A percentile compares a stretch with the other conserved stretches of the same genome.
These are phyloP conservation scores for Jaminaea rosea DNA, from an alignment of 1,284 basidiomycete genomes.

Conservation along the genomic window DNA sequence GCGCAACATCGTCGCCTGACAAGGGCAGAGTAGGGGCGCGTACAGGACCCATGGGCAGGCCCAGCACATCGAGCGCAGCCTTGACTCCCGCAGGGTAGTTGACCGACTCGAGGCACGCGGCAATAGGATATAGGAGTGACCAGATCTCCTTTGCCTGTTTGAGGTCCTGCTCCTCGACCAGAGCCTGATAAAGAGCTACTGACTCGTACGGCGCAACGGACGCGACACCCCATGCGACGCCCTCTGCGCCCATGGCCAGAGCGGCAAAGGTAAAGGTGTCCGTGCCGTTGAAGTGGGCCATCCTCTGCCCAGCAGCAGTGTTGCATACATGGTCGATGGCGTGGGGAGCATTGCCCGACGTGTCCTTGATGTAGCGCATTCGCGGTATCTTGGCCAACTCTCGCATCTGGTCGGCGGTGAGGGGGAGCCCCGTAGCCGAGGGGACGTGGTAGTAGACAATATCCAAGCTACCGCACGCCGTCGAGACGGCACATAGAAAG, in stretches of 20 bases:
- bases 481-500: background rate
- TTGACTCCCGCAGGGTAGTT: conserved; percentile 5
- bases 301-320: no score
- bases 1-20: background rate
- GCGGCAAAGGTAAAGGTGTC: conserved; percentile 2
- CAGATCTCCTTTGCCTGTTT: background rate
- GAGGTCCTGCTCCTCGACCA: background rate
- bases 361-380: conserved; percentile 1
- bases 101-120: no score
- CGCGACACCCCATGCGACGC: background rate
- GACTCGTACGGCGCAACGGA: background rate
- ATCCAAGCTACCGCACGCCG: background rate
- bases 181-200: background rate
- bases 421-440: conserved; percentile 1
- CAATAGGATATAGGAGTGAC: no score
- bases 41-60: background rate
- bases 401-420: conserved; percentile 1
- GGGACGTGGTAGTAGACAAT: conserved; percentile 4
- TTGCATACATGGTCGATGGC: background rate
- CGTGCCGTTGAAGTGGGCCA: conserved; percentile 4
- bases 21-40: background rate
- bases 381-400: background rate
- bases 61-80: background rate
- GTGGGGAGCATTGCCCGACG: background rate
- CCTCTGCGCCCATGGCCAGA: conserved; percentile 1